Evolutionary conservation across 2,329 filamentous ascomycete species (phyloP).

Genomic region (Pseudogymnoascus sp.): DNA sequence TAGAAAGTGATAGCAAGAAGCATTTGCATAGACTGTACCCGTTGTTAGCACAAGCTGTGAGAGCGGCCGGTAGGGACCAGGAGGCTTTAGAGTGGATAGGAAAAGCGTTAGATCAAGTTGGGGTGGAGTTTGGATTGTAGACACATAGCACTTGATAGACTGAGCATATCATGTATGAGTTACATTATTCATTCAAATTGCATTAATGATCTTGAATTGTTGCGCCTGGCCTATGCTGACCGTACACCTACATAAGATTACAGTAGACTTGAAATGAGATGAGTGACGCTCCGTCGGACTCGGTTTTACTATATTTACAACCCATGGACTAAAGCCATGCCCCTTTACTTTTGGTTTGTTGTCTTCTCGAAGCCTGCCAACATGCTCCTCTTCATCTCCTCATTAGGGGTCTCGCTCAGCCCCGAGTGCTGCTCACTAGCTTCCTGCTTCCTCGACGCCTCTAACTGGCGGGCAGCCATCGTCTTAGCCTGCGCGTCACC

Average conservation of each 20-base stretch:
- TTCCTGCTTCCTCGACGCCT: constrained; percentile 31
- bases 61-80: constrained; percentile 54
- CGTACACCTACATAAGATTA: constrained; percentile 4
- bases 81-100: constrained; percentile 50
- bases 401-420: constrained; percentile 27
- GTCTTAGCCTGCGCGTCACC: constrained; percentile 67
- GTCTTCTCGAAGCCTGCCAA: constrained; percentile 40
- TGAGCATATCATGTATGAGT: background rate
- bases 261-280: constrained; percentile 7
- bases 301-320: constrained; percentile 4
- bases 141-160: background rate
- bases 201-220: background rate
- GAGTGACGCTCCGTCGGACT: constrained; percentile 3
- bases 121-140: constrained; percentile 41
- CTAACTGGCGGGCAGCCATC: constrained; percentile 47
- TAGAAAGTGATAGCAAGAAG: constrained; percentile 54
- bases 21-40: constrained; percentile 79
- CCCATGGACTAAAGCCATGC: background rate
- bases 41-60: constrained; percentile 57
- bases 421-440: constrained; percentile 16
- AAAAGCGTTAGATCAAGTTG: constrained; percentile 54
- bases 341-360: constrained; percentile 22
- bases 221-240: background rate
- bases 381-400: constrained; percentile 40
- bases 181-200: background rate